Evolutionary conservation across 306 rosid genomes (phyloP).

Genomic region (Pterocarpus macrocarpus): DNA sequence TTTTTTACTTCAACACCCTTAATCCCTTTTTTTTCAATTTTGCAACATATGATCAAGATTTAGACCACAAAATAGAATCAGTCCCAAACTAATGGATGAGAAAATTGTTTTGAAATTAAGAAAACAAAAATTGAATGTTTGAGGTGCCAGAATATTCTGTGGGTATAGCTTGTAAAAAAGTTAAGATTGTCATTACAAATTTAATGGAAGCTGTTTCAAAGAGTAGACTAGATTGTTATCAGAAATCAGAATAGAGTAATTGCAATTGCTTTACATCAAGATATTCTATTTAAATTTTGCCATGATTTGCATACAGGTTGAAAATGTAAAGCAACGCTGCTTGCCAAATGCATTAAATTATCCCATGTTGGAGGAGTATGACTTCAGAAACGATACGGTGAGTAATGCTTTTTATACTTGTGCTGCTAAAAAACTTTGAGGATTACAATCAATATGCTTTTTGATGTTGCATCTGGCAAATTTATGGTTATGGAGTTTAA

Average conservation of each 20-base stretch:
- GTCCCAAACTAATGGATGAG: slow-evolving; percentile 5
- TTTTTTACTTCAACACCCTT: not conserved
- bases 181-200: slow-evolving; percentile 8
- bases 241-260: slow-evolving; percentile 33
- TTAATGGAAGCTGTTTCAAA: slow-evolving; percentile 4
- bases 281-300: slow-evolving; percentile 2
- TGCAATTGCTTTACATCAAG: slow-evolving; percentile 31
- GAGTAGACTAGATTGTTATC: slow-evolving; percentile 29
- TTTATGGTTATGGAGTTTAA: slow-evolving; percentile 39
- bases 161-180: slow-evolving; percentile 26
- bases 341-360: slow-evolving; percentile 91
- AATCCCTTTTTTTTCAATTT: slow-evolving; percentile 10
- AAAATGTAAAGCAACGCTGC: slow-evolving; percentile 96
- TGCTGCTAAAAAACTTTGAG: slow-evolving; percentile 25
- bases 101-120: not conserved
- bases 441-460: slow-evolving; percentile 21
- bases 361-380: slow-evolving; percentile 99
- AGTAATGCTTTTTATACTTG: slow-evolving; percentile 52
- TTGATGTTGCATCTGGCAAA: slow-evolving; percentile 26
- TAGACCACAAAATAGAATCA: slow-evolving; percentile 19
- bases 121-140: slow-evolving; percentile 12
- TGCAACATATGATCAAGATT: not conserved
- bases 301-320: slow-evolving; percentile 71
- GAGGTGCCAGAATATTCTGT: not conserved
- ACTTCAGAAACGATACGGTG: slow-evolving; percentile 96